These are phyloP conservation scores for Waltergamsia citrina DNA, from an alignment of 2,329 filamentous ascomycete species.

Conservation along the genomic window DNA sequence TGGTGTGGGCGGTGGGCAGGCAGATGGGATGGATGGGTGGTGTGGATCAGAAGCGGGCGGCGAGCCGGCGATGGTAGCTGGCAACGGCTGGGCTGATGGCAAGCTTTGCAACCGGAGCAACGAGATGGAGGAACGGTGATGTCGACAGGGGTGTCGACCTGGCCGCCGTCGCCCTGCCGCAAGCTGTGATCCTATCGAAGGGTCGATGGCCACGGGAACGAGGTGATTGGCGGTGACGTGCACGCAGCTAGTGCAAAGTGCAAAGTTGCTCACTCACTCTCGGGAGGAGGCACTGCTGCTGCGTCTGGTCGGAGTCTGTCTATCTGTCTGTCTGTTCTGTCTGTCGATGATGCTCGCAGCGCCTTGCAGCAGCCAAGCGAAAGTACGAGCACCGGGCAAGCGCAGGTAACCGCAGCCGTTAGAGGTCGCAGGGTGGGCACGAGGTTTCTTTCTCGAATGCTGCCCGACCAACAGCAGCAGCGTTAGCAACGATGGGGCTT, in stretches of 20 bases:
- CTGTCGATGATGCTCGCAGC: too few species aligned
- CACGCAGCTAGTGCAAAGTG: neutral
- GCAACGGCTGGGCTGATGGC: neutral
- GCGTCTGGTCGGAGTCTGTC: neutral
- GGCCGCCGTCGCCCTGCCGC: neutral
- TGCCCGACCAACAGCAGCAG: too few species aligned
- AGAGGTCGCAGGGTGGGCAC: too few species aligned
- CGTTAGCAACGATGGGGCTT: constrained; percentile 6
- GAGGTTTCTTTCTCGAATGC: neutral
- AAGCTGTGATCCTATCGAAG: too few species aligned
- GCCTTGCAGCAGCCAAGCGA: neutral
- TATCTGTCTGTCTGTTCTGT: too few species aligned
- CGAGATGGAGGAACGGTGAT: neutral
- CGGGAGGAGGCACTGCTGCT: neutral
- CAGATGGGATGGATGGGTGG: constrained; percentile 1
- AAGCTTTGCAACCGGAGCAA: constrained; percentile 4
- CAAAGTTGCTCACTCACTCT: too few species aligned
- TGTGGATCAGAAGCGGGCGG: constrained; percentile 3
- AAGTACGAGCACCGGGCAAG: neutral
- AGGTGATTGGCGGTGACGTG: neutral
- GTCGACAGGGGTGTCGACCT: neutral
- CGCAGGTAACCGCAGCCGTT: too few species aligned
- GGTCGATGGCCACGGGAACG: too few species aligned
- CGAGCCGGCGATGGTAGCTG: neutral
- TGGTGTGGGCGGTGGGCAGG: neutral